Percentiles rank a stretch among this genome's conserved stretches.
phyloP scores from a whole-genome alignment of 2,329 filamentous ascomycete genomes.

The Penicillium verrucosum region DNA sequence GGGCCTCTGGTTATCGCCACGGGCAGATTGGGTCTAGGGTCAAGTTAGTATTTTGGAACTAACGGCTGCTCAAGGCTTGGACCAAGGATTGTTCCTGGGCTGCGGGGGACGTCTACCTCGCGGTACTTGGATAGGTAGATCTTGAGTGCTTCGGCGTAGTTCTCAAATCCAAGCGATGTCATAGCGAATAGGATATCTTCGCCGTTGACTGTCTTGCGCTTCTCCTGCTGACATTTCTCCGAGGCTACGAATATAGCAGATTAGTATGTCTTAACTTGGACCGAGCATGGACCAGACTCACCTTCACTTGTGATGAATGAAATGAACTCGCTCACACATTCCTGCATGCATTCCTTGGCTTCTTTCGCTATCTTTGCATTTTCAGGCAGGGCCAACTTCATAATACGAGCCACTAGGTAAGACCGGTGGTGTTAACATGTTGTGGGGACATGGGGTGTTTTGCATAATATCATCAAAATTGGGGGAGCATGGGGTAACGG shows the following conservation, averaged over 20 bases:
- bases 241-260: constrained; percentile 63
- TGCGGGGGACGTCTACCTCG: constrained; percentile 67
- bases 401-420: constrained; percentile 95
- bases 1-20: constrained; percentile 62
- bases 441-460: neutral
- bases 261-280: constrained; percentile 2
- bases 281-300: constrained; percentile 47
- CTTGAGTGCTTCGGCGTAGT: constrained; percentile 96
- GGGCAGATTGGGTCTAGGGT: constrained; percentile 71
- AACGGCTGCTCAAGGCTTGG: neutral
- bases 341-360: constrained; percentile 99
- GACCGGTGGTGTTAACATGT: constrained; percentile 44
- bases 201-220: constrained; percentile 97
- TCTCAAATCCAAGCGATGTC: constrained; percentile 98
- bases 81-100: neutral
- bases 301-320: constrained; percentile 99
- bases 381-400: constrained; percentile 96
- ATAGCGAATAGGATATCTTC: constrained; percentile 99
- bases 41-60: constrained; percentile 42
- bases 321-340: constrained; percentile 99
- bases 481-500: neutral
- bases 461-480: neutral
- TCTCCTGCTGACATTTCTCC: constrained; percentile 99
- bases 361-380: constrained; percentile 99
- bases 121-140: constrained; percentile 97